A percentile compares a stretch with the other conserved stretches of the same genome.
Conservation (phyloP, 768 basidiomycete genomes). For the Tulasnella sp. region DNA sequence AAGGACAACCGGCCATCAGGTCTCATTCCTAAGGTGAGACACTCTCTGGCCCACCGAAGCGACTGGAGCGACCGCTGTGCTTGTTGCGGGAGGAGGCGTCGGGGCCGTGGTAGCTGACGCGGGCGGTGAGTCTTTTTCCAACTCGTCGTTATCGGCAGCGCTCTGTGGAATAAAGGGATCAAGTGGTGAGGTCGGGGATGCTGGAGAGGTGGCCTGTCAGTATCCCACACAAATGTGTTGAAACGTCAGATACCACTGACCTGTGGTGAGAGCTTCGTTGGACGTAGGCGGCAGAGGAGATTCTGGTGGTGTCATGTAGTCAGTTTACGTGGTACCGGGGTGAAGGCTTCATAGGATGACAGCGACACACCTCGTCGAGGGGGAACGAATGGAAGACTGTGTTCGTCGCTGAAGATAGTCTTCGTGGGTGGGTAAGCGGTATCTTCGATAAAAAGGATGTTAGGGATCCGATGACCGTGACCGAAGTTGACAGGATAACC, state of each 20-base stretch:
- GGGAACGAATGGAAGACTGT: background rate
- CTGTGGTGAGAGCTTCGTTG: background rate
- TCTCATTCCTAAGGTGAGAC: too few relatives aligned
- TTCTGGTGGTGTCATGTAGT: background rate
- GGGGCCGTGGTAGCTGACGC: background rate
- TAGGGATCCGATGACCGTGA: background rate
- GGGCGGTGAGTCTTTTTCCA: background rate
- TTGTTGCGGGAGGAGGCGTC: too few relatives aligned
- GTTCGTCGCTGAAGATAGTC: background rate
- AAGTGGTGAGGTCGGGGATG: background rate
- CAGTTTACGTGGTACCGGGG: background rate
- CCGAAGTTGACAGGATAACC: too few relatives aligned
- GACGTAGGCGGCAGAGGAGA: background rate
- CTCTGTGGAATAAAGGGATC: background rate
- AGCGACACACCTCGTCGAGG: background rate
- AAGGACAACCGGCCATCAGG: too few relatives aligned
- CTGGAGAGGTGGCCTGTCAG: too few relatives aligned
- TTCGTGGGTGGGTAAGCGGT: background rate
- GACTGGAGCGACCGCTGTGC: too few relatives aligned
- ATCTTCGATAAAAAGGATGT: background rate
- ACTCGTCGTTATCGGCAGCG: background rate
- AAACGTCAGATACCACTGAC: background rate
- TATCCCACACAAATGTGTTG: background rate
- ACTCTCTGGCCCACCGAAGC: too few relatives aligned
- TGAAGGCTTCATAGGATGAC: background rate